Evolutionary conservation across 306 rosid species (phyloP).

Genomic region (Cucurbita ficifolia): DNA sequence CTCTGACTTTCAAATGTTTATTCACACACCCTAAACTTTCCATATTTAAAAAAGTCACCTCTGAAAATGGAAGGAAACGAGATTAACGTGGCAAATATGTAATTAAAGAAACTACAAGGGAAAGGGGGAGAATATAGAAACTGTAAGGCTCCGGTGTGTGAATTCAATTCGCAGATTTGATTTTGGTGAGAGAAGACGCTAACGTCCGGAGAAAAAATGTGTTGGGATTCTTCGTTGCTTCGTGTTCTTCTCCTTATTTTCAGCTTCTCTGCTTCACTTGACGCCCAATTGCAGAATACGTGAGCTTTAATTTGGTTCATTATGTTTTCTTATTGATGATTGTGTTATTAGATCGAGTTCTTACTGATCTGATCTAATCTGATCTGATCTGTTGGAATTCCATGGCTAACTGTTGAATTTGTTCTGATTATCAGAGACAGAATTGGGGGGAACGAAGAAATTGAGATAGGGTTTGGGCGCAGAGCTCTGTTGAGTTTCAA

Average conservation of each 20-base stretch:
- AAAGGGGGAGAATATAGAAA: not conserved
- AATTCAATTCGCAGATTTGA: not conserved
- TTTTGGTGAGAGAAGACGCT: not conserved
- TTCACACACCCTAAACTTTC: not conserved
- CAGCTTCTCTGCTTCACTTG: slow-evolving; percentile 17
- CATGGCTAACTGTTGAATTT: not conserved
- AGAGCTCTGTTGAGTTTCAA: slow-evolving; percentile 58
- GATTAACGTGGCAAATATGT: not conserved
- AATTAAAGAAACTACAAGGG: not conserved
- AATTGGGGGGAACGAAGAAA: slow-evolving; percentile 18
- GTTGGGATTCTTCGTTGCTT: slow-evolving; percentile 17
- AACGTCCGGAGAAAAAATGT: slow-evolving; percentile 21
- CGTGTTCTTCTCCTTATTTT: slow-evolving; percentile 19
- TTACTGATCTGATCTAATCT: not conserved
- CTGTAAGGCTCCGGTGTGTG: not conserved
- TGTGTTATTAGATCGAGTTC: not conserved
- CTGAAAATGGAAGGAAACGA: not conserved
- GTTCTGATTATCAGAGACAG: slow-evolving; percentile 9
- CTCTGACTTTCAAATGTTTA: not conserved
- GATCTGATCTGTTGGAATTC: slow-evolving; percentile 3
- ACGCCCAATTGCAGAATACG: slow-evolving; percentile 28
- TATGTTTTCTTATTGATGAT: not conserved
- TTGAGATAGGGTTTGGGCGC: slow-evolving; percentile 23
- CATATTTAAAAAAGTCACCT: not conserved
- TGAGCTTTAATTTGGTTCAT: slow-evolving; percentile 15